These are phyloP conservation scores for Teunomyces stri DNA, from an alignment of 805 yeast genomes.

Conservation along the genomic window DNA sequence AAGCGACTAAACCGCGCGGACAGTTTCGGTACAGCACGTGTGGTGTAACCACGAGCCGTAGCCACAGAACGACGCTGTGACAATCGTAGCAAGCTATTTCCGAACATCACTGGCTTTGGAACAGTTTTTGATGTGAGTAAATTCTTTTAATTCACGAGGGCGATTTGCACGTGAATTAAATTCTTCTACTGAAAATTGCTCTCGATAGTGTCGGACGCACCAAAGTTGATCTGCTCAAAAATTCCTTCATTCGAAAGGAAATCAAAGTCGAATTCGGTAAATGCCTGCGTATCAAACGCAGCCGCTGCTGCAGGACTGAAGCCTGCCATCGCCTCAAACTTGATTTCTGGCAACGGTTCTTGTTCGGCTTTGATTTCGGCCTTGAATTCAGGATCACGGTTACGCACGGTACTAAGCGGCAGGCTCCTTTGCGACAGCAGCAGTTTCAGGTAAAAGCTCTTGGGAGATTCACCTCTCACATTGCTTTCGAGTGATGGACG, in stretches of 20 bases:
- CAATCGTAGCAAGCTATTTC: background rate
- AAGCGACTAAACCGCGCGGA: constrained; percentile 4
- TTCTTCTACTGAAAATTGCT: background rate
- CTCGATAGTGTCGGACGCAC: background rate
- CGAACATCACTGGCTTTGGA: background rate
- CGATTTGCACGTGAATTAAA: constrained; percentile 1
- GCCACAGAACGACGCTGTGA: background rate
- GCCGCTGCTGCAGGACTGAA: background rate
- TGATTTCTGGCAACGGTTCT: background rate
- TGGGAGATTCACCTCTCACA: constrained; percentile 12
- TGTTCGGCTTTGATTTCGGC: background rate
- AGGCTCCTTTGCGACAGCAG: background rate
- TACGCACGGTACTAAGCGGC: background rate
- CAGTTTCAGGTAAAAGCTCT: background rate
- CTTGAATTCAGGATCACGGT: background rate
- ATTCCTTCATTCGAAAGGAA: constrained; percentile 26
- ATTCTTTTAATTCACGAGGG: background rate
- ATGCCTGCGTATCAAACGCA: constrained; percentile 8
- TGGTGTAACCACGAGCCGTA: background rate
- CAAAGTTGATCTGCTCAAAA: constrained; percentile 20
- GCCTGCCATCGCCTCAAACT: background rate
- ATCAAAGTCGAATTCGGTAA: constrained; percentile 23
- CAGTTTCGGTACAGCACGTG: background rate
- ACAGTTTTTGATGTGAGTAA: background rate
- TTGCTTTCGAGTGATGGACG: constrained; percentile 16